Evolutionary conservation across 306 rosid genomes (phyloP), one percentile per base, ranked within the genome.

Genomic region (Acacia melanoxylon): DNA sequence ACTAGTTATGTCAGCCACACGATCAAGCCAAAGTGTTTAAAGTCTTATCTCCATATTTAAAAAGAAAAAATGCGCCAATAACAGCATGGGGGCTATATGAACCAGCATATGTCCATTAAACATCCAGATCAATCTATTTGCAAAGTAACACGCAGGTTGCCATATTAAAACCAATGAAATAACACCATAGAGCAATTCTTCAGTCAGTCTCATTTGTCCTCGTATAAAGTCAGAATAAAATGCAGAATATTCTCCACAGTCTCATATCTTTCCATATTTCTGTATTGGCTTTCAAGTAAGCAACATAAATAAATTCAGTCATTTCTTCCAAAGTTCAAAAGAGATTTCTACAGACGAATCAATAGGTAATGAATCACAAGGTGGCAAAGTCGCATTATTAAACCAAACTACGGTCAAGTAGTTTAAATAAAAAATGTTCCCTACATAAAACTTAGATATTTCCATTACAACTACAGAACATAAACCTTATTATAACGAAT

Each of bases 11-110:
- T n/a, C 74, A 68, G 27, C 45, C 14, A 35, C 41, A 35, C 25
- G 3, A 67, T 10, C 13, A 19, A 68, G 71, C n/a, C 71, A 33
- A 33, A 66, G 45, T 66, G 13, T 66, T 31, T 29, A 6, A 7
- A 15, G 24, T 7, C 0, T 31, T 66, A 66, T 29, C n/a, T 15
- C 70, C 70, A 65, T 15, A 10, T 40, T 68, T 1, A 6, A 20
- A 20, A 52, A 5, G 5, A 4, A 76, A 45, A 67, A 45, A 48
- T 76, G 42, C 54, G 4, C n/a, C 68, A 44, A 56, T 29, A 72
- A 76, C 48, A 56, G 75, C 10, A 68, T n/a, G 51, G 42, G 83
- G 24, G 83, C 76, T 35, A 37, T 2, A 65, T 8, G 22, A 20
- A 68, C 51, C 4, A 68, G 31, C 74, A 68, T 40, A 41, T 41